These are phyloP conservation scores for Moricandia arvensis DNA, from an alignment of 345 rosid genomes.

Conservation along the genomic window DNA sequence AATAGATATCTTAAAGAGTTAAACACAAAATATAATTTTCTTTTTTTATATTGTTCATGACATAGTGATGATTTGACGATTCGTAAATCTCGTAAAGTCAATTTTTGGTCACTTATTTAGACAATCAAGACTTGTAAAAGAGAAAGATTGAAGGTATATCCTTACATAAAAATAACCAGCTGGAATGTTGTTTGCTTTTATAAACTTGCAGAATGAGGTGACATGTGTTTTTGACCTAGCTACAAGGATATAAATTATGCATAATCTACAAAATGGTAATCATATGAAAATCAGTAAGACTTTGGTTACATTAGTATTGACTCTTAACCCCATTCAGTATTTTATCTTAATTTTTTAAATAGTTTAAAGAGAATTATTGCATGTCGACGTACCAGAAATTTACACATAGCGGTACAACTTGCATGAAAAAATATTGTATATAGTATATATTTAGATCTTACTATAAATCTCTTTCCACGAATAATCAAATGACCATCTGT, in stretches of 20 bases:
- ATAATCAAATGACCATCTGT: background rate
- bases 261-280: conserved; percentile 21
- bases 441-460: background rate
- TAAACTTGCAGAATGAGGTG: conserved; percentile 2
- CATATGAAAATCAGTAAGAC: conserved; percentile 26
- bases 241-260: background rate
- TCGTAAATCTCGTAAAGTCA: conserved; percentile 10
- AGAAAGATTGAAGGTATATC: background rate
- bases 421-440: conserved; percentile 15
- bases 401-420: conserved; percentile 18
- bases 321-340: conserved; percentile 20
- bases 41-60: background rate
- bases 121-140: background rate
- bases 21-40: background rate
- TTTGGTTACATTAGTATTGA: conserved; percentile 23
- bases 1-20: background rate
- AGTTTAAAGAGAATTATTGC: conserved; percentile 17
- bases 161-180: conserved; percentile 2
- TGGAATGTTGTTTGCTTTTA: conserved; percentile 27
- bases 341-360: background rate
- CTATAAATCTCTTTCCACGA: background rate
- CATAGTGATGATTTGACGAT: conserved; percentile 9
- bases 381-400: conserved; percentile 24
- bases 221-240: conserved; percentile 31
- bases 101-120: conserved; percentile 3